Percentiles rank a stretch among this genome's conserved stretches.
phyloP scores from a whole-genome alignment of 305 asterid species.

The Solanum hybrid region DNA sequence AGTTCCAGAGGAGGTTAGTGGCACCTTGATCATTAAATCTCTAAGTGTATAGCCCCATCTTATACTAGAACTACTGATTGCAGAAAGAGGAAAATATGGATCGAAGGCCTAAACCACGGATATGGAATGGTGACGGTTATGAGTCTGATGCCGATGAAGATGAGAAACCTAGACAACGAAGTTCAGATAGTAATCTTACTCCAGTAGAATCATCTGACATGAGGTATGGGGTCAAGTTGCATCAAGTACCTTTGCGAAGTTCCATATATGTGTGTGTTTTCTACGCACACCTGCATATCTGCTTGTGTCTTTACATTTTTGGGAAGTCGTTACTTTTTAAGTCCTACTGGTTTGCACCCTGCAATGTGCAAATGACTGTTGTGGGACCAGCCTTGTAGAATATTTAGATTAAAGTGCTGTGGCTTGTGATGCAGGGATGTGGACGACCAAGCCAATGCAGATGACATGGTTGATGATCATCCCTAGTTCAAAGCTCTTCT shows the following conservation, averaged over 20 bases:
- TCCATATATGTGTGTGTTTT: neutral
- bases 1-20: slow-evolving; percentile 64
- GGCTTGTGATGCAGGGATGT: slow-evolving; percentile 2
- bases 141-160: slow-evolving; percentile 15
- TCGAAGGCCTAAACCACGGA: slow-evolving; percentile 17
- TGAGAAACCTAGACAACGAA: slow-evolving; percentile 7
- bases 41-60: neutral
- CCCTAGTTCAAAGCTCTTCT: neutral
- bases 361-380: neutral
- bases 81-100: slow-evolving; percentile 17
- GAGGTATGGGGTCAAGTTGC: slow-evolving; percentile 8
- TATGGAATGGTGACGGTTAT: slow-evolving; percentile 15
- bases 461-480: neutral
- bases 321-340: neutral
- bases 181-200: slow-evolving; percentile 3
- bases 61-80: neutral
- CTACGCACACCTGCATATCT: neutral
- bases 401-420: neutral
- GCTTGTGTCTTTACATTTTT: neutral
- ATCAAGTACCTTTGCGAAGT: neutral
- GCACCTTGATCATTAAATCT: neutral
- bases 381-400: neutral
- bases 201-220: slow-evolving; percentile 3
- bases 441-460: neutral
- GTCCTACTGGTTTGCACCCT: neutral